These are phyloP conservation scores for Volutella citrinella DNA, from an alignment of 2,329 filamentous ascomycete genomes.

Conservation along the genomic window DNA sequence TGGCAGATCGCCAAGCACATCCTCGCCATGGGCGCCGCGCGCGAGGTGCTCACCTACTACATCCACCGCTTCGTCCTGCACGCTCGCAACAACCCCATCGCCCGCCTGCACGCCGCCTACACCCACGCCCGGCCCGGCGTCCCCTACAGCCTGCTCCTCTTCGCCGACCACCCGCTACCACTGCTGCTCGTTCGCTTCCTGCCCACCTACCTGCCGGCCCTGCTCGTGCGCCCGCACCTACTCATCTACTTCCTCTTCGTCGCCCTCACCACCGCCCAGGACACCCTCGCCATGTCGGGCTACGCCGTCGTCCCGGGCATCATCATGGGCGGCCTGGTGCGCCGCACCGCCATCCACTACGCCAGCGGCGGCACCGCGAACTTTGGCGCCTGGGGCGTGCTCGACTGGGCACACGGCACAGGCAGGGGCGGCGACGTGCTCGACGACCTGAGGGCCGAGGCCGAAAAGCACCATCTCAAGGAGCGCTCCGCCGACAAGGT, in stretches of 20 bases:
- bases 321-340: conserved; percentile 48
- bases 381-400: conserved; percentile 58
- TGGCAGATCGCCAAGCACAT: conserved; percentile 53
- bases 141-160: conserved; percentile 59
- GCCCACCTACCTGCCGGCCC: conserved; percentile 63
- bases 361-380: conserved; percentile 55
- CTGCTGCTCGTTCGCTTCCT: conserved; percentile 62
- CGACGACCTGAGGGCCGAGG: conserved; percentile 53
- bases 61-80: conserved; percentile 74
- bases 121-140: conserved; percentile 54
- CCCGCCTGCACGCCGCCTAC: conserved; percentile 41
- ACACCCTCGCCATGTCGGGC: conserved; percentile 64
- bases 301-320: conserved; percentile 59
- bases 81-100: conserved; percentile 33
- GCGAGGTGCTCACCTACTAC: conserved; percentile 66
- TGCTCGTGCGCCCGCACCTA: conserved; percentile 65
- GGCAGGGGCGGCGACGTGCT: conserved; percentile 49
- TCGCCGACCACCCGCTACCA: conserved; percentile 66
- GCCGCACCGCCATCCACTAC: conserved; percentile 50
- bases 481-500: conserved; percentile 35
- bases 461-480: conserved; percentile 53
- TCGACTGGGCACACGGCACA: conserved; percentile 61
- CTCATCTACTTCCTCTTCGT: conserved; percentile 69
- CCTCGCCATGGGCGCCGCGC: conserved; percentile 38
- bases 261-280: conserved; percentile 61